These are phyloP conservation scores for Eutrema salsugineum DNA, from an alignment of 441 rosid species.

Conservation along the genomic window DNA sequence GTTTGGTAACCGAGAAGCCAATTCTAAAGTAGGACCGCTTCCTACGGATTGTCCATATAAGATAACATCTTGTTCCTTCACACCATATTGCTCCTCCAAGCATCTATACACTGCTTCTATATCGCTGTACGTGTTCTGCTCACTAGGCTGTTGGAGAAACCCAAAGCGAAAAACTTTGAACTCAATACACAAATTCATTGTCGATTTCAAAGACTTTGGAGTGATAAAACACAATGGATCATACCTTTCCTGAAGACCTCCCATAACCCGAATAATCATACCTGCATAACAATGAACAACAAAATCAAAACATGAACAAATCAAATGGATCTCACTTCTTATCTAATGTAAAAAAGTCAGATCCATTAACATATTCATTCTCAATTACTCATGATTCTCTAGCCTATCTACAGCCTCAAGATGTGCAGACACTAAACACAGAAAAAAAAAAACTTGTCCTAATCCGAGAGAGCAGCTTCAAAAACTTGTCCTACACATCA, in stretches of 20 bases:
- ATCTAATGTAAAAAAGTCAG: neutral
- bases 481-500: neutral
- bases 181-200: neutral
- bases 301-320: neutral
- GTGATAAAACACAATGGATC: neutral
- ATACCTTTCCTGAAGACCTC: conserved; percentile 87
- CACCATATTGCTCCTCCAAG: conserved; percentile 71
- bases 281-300: conserved; percentile 39
- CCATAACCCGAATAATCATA: conserved; percentile 96
- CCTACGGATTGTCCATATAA: conserved; percentile 96
- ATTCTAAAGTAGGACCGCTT: conserved; percentile 90
- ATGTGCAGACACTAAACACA: neutral
- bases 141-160: conserved; percentile 60
- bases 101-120: conserved; percentile 85
- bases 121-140: conserved; percentile 84
- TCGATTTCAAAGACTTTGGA: neutral
- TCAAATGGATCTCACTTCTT: neutral
- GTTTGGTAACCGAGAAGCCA: conserved; percentile 65
- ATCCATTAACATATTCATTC: neutral
- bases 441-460: neutral
- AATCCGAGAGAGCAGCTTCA: neutral
- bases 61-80: conserved; percentile 78
- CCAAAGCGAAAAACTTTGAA: neutral
- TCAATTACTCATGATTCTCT: neutral
- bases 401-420: neutral